Evolutionary conservation across 805 yeast genomes (phyloP).

Genomic region (Wickerhamomyces chambardii): DNA sequence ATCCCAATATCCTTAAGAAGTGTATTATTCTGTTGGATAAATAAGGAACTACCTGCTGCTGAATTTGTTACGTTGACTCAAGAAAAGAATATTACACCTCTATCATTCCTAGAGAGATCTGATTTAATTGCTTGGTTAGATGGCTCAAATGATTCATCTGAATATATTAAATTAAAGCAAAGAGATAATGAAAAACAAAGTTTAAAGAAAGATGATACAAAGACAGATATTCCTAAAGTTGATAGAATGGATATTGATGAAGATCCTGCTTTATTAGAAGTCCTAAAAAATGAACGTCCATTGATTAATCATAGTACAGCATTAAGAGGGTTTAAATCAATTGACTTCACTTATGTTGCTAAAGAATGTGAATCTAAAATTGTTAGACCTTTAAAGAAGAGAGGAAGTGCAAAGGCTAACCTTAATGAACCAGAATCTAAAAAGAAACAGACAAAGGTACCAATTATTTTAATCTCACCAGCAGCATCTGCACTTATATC

Average conservation of each 20-base stretch:
- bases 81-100: conserved; percentile 50
- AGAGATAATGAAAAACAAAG: neutral
- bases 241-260: conserved; percentile 26
- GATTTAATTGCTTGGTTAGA: conserved; percentile 77
- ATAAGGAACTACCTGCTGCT: conserved; percentile 65
- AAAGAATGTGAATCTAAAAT: conserved; percentile 57
- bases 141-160: conserved; percentile 56
- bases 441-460: conserved; percentile 33
- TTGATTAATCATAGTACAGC: conserved; percentile 51
- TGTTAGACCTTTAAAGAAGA: conserved; percentile 24
- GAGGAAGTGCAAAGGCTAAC: conserved; percentile 11
- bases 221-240: neutral
- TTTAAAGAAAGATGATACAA: neutral
- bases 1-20: conserved; percentile 43
- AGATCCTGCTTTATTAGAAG: conserved; percentile 22
- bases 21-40: conserved; percentile 71
- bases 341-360: conserved; percentile 59
- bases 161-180: conserved; percentile 32
- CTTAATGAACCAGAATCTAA: conserved; percentile 15
- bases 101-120: conserved; percentile 78
- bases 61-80: conserved; percentile 75
- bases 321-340: conserved; percentile 56
- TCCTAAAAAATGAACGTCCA: conserved; percentile 32
- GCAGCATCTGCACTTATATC: conserved; percentile 68
- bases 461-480: conserved; percentile 71